Percentiles rank a stretch among this genome's conserved stretches.
Conservation (phyloP, 2,329 filamentous ascomycete species). For the Harringtonia lauricola region DNA sequence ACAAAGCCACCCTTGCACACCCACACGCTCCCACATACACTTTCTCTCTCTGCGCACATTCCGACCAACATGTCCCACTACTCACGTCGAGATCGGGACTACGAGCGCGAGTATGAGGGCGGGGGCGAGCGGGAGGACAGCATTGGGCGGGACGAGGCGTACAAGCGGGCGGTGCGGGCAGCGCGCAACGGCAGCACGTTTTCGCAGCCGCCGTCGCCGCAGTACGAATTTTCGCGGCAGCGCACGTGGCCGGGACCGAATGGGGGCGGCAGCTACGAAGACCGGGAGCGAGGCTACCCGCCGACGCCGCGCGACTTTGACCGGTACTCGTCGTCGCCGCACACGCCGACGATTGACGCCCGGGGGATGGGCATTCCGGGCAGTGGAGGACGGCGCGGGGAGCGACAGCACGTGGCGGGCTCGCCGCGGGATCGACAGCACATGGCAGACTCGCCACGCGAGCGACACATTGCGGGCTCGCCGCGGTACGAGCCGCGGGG, state of each 20-base stretch:
- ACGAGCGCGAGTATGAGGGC: not conserved
- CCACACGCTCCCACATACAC: no score
- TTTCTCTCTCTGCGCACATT: no score
- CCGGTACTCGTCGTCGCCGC: conserved; percentile 7
- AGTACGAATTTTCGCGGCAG: conserved; percentile 8
- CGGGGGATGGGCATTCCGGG: conserved; percentile 1
- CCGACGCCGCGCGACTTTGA: not conserved
- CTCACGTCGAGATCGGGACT: not conserved
- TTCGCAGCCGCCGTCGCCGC: conserved; percentile 7
- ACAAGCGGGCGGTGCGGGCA: conserved; percentile 6
- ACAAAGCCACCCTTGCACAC: no score
- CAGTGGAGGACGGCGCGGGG: conserved; percentile 1
- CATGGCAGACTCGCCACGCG: no score
- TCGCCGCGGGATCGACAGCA: no score
- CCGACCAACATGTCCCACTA: no score
- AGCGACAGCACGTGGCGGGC: conserved; percentile 1
- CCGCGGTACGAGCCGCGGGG: conserved; percentile 2
- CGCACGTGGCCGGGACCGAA: conserved; percentile 1
- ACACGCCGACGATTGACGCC: conserved; percentile 2
- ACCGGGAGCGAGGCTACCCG: not conserved
- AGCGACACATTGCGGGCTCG: conserved; percentile 2
- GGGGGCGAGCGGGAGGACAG: not conserved
- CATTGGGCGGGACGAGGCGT: conserved; percentile 2
- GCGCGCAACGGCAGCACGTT: conserved; percentile 5
- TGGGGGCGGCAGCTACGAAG: conserved; percentile 6